phyloP scores from a whole-genome alignment of 2,329 filamentous ascomycete species.

The Sporothrix euskadiensis region DNA sequence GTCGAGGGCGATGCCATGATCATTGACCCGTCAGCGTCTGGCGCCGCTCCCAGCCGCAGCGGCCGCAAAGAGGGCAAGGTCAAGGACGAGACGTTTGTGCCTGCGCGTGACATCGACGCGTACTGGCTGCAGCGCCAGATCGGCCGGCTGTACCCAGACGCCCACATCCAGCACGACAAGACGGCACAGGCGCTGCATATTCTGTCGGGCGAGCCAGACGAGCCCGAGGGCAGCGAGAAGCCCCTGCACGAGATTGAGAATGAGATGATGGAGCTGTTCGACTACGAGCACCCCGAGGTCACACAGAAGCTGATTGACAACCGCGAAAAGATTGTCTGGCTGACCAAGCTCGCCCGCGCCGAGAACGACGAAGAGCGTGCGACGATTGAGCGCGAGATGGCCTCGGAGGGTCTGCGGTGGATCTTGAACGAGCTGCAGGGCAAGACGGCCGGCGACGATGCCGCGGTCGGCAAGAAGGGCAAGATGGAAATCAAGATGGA shows the following conservation, averaged over 20 bases:
- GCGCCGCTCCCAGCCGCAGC: constrained; percentile 52
- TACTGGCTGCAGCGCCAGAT: constrained; percentile 97
- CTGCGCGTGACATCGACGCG: constrained; percentile 89
- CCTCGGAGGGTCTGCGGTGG: constrained; percentile 78
- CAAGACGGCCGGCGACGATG: constrained; percentile 56
- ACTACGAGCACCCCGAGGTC: constrained; percentile 92
- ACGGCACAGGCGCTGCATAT: constrained; percentile 81
- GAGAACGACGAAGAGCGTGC: constrained; percentile 75
- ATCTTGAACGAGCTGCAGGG: constrained; percentile 88
- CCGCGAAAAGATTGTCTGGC: constrained; percentile 92
- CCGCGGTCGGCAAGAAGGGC: constrained; percentile 57
- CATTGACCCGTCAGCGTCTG: constrained; percentile 62
- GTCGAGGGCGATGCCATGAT: constrained; percentile 75
- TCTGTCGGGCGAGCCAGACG: constrained; percentile 71
- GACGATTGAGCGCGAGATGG: constrained; percentile 86
- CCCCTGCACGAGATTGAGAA: constrained; percentile 93
- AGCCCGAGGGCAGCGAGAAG: constrained; percentile 75
- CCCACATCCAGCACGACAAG: constrained; percentile 91
- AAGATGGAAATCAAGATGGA: constrained; percentile 95
- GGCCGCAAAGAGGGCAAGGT: constrained; percentile 49
- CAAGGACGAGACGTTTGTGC: constrained; percentile 63
- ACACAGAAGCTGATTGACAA: constrained; percentile 91
- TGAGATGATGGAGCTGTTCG: constrained; percentile 96
- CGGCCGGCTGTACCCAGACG: constrained; percentile 82
- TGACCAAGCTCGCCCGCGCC: constrained; percentile 80